phyloP scores from a whole-genome alignment of 257 asterid genomes.

The Linaria vulgaris region DNA sequence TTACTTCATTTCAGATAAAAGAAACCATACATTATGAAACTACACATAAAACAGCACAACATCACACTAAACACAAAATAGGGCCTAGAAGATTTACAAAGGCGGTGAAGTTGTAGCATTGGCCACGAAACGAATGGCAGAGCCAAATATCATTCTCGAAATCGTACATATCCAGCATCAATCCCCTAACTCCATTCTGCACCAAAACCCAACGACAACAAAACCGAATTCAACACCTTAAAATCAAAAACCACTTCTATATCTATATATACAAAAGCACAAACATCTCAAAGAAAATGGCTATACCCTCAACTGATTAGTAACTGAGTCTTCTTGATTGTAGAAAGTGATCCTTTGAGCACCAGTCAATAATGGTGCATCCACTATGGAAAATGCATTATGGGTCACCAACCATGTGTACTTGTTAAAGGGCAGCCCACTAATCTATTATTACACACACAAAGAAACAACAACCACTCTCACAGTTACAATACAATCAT shows the following conservation, averaged over 20 bases:
- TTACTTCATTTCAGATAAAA: slow-evolving; percentile 10
- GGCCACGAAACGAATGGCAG: slow-evolving; percentile 91
- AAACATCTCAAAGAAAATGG: slow-evolving; percentile 16
- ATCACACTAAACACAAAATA: not conserved
- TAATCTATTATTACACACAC: slow-evolving; percentile 39
- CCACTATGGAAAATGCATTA: slow-evolving; percentile 86
- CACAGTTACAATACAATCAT: slow-evolving; percentile 4
- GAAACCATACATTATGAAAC: slow-evolving; percentile 28
- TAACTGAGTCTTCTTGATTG: slow-evolving; percentile 90
- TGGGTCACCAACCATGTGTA: slow-evolving; percentile 95
- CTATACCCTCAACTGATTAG: slow-evolving; percentile 84
- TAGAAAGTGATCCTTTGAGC: slow-evolving; percentile 81
- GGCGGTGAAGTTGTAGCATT: slow-evolving; percentile 95
- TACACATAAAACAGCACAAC: slow-evolving; percentile 12
- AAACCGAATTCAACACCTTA: slow-evolving; percentile 14
- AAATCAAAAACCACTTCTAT: slow-evolving; percentile 14
- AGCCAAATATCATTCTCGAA: slow-evolving; percentile 96
- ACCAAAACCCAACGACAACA: slow-evolving; percentile 22
- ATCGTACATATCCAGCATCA: slow-evolving; percentile 99
- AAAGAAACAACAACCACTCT: not conserved
- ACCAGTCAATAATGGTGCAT: slow-evolving; percentile 77
- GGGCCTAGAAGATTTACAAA: slow-evolving; percentile 53
- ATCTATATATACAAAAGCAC: not conserved
- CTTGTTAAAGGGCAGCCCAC: slow-evolving; percentile 91
- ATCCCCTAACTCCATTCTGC: slow-evolving; percentile 97